Percentiles rank a stretch among this genome's conserved stretches.
Conservation (phyloP, 2,329 filamentous ascomycete species). For the Beauveria sp. region DNA sequence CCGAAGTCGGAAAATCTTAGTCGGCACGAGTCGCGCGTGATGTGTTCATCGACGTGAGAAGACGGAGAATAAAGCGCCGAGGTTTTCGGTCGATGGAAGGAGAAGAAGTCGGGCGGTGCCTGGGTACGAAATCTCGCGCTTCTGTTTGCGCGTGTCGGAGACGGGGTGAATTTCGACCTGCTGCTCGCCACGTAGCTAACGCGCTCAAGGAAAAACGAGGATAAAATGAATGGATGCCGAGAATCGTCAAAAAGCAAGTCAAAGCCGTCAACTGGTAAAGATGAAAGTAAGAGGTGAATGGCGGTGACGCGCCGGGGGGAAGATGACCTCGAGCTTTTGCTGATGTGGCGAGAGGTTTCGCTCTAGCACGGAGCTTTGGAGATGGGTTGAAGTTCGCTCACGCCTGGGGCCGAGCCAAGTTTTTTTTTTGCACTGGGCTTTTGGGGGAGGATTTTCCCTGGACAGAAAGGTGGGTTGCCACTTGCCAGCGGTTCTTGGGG, state of each 20-base stretch:
- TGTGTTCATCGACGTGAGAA: background rate
- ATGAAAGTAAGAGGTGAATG: background rate
- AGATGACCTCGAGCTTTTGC: conserved; percentile 6
- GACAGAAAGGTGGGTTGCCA: background rate
- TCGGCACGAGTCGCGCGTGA: background rate
- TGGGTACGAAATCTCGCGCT: background rate
- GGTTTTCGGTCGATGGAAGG: background rate
- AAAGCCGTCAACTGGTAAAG: background rate
- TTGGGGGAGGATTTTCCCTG: background rate
- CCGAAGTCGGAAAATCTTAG: background rate
- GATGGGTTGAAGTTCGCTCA: background rate
- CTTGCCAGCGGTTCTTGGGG: background rate
- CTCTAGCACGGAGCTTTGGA: conserved; percentile 6
- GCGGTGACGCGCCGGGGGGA: background rate
- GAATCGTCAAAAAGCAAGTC: background rate
- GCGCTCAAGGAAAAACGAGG: conserved; percentile 41
- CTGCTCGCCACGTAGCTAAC: conserved; percentile 27
- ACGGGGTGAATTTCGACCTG: conserved; percentile 2
- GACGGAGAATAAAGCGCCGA: background rate
- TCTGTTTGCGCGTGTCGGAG: background rate
- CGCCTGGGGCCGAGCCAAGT: conserved; percentile 22
- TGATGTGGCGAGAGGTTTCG: conserved; percentile 9
- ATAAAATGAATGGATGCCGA: conserved; percentile 17
- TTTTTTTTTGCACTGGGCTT: background rate
- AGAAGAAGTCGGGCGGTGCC: background rate